Conservation (phyloP, 176 grass and related monocot species). For the Juncus effusus region DNA sequence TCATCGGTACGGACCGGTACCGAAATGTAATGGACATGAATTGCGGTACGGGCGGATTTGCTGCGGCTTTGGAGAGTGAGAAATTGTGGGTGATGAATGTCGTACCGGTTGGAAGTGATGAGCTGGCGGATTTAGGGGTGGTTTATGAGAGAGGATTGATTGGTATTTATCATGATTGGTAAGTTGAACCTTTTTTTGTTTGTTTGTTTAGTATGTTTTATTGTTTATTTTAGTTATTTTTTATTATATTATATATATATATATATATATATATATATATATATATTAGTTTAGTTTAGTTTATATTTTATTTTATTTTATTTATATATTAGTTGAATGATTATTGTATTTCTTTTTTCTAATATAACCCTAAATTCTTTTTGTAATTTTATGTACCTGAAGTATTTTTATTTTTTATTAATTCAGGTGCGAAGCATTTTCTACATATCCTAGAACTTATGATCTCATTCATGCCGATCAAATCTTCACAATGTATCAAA, state of each 20-base stretch:
- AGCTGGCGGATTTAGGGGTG: slow-evolving; percentile 52
- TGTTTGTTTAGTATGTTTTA: not conserved
- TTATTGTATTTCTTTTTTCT: too few relatives aligned
- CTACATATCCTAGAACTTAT: slow-evolving; percentile 92
- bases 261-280: not conserved
- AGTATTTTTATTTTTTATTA: slow-evolving; percentile 16
- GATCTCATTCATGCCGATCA: slow-evolving; percentile 77
- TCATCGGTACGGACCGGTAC: slow-evolving; percentile 58
- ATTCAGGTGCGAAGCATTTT: slow-evolving; percentile 92
- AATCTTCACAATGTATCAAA: slow-evolving; percentile 68
- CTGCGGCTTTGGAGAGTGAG: slow-evolving; percentile 50
- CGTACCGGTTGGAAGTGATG: slow-evolving; percentile 45
- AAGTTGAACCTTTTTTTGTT: slow-evolving; percentile 8
- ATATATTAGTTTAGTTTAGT: slow-evolving; percentile 9
- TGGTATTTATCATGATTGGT: slow-evolving; percentile 93
- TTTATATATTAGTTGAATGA: not conserved
- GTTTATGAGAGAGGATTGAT: slow-evolving; percentile 88
- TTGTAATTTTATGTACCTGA: too few relatives aligned
- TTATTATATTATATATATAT: not conserved
- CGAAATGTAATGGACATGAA: slow-evolving; percentile 93
- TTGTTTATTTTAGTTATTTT: not conserved
- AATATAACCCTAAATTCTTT: too few relatives aligned
- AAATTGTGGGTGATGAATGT: slow-evolving; percentile 90
- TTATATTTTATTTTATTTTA: slow-evolving; percentile 6
- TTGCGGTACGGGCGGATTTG: slow-evolving; percentile 71